Conservation (phyloP, 2,329 filamentous ascomycete species). For the Aspergillus aculeatus region DNA sequence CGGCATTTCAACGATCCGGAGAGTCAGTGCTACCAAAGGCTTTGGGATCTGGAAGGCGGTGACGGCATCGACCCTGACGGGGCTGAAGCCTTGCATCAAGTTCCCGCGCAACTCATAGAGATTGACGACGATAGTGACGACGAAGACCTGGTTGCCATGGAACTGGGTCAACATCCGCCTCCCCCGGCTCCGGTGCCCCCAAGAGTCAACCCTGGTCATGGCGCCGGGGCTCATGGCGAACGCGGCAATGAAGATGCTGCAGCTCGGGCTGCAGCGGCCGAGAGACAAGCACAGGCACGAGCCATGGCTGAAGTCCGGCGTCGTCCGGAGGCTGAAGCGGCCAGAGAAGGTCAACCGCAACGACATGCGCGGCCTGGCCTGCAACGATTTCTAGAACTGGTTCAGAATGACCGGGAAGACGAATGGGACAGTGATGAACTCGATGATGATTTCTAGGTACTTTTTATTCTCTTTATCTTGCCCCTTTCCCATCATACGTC, state of each 20-base stretch:
- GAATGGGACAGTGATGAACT: slow-evolving; percentile 61
- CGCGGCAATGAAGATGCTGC: slow-evolving; percentile 33
- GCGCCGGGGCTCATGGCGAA: slow-evolving; percentile 29
- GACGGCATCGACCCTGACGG: slow-evolving; percentile 56
- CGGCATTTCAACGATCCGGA: slow-evolving; percentile 75
- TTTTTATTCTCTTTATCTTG: not conserved
- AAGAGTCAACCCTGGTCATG: slow-evolving; percentile 30
- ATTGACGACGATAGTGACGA: slow-evolving; percentile 37
- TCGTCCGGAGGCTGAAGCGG: slow-evolving; percentile 25
- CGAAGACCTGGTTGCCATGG: slow-evolving; percentile 27
- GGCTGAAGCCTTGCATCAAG: slow-evolving; percentile 42
- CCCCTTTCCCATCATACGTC: not conserved
- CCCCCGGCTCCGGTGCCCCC: slow-evolving; percentile 43
- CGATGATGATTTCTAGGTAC: slow-evolving; percentile 40
- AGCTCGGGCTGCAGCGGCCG: slow-evolving; percentile 38
- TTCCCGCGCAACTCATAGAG: slow-evolving; percentile 38
- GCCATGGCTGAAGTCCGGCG: slow-evolving; percentile 40
- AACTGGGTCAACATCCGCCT: slow-evolving; percentile 34
- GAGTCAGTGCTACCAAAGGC: slow-evolving; percentile 73
- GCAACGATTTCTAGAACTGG: slow-evolving; percentile 54
- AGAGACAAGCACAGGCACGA: slow-evolving; percentile 38
- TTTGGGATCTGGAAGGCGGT: slow-evolving; percentile 87
- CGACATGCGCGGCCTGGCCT: slow-evolving; percentile 36
- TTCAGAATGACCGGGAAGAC: slow-evolving; percentile 55
- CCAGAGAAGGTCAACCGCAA: slow-evolving; percentile 2